Percentiles rank a stretch among this genome's conserved stretches.
Evolutionary conservation across 2,329 filamentous ascomycete genomes (phyloP).

Genomic region (Xylariaceae sp.): DNA sequence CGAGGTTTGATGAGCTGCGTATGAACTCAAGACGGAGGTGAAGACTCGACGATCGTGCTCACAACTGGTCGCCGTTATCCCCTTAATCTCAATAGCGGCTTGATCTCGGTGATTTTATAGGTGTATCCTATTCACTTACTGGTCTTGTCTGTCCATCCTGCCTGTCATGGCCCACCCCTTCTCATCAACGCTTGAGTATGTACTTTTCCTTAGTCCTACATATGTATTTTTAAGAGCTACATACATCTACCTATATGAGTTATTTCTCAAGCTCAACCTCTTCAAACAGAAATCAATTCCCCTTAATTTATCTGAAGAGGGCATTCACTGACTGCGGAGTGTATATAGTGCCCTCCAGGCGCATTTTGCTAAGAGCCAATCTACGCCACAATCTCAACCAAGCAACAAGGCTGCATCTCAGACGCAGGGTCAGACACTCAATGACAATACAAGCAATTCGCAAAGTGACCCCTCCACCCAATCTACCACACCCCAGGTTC

Average conservation of each 20-base stretch:
- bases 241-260: no score
- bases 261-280: no score
- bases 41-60: background rate
- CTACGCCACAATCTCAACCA: conserved; percentile 5
- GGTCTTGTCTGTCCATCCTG: background rate
- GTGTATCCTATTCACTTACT: background rate
- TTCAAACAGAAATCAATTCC: no score
- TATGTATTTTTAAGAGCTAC: no score
- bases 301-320: no score
- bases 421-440: background rate
- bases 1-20: background rate
- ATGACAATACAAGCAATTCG: background rate
- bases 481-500: background rate
- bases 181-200: conserved; percentile 26
- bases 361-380: conserved; percentile 23
- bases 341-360: conserved; percentile 27
- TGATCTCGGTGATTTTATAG: background rate
- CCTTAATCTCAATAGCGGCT: background rate
- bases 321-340: no score
- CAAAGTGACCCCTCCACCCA: background rate
- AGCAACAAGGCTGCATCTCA: background rate
- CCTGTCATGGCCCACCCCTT: conserved; percentile 29
- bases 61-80: background rate
- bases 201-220: no score
- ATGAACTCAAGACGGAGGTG: background rate